Evolutionary conservation across 2,329 filamentous ascomycete species (phyloP).

Genomic region (Trichophyton simii): DNA sequence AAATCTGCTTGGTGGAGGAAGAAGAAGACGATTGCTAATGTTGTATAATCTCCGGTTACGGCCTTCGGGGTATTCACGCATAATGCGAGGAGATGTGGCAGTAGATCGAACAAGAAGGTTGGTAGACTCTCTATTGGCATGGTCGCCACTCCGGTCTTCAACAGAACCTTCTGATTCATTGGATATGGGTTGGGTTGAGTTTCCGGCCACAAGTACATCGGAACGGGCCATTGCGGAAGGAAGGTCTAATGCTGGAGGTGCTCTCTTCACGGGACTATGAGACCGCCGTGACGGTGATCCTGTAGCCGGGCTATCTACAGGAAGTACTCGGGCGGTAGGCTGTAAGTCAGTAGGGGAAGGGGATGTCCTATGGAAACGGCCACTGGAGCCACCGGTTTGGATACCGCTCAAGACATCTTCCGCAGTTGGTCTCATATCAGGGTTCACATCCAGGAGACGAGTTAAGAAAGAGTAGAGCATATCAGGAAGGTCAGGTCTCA

Average conservation of each 20-base stretch:
- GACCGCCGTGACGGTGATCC: slow-evolving; percentile 13
- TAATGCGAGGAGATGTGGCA: neutral
- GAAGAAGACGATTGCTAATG: slow-evolving; percentile 24
- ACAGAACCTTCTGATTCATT: neutral
- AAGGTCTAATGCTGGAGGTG: slow-evolving; percentile 1
- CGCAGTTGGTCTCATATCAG: slow-evolving; percentile 65
- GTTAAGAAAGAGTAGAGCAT: slow-evolving; percentile 78
- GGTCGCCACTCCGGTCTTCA: neutral
- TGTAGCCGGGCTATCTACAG: slow-evolving; percentile 25
- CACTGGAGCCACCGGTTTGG: slow-evolving; percentile 39
- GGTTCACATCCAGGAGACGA: slow-evolving; percentile 64
- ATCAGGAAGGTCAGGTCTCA: slow-evolving; percentile 69
- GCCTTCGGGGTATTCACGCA: neutral
- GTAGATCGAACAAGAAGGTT: neutral
- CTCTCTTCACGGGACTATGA: slow-evolving; percentile 14
- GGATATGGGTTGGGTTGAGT: neutral
- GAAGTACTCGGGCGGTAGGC: slow-evolving; percentile 26
- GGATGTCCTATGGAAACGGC: slow-evolving; percentile 27
- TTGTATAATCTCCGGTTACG: slow-evolving; percentile 5
- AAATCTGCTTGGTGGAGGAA: slow-evolving; percentile 31
- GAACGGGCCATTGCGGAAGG: neutral
- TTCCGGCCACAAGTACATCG: neutral
- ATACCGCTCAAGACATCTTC: slow-evolving; percentile 73
- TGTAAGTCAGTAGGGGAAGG: slow-evolving; percentile 23
- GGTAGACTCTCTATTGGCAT: neutral